Base-by-base conservation (phyloP, 2,329 filamentous ascomycete species). In the Ascomycota sp. region DNA sequence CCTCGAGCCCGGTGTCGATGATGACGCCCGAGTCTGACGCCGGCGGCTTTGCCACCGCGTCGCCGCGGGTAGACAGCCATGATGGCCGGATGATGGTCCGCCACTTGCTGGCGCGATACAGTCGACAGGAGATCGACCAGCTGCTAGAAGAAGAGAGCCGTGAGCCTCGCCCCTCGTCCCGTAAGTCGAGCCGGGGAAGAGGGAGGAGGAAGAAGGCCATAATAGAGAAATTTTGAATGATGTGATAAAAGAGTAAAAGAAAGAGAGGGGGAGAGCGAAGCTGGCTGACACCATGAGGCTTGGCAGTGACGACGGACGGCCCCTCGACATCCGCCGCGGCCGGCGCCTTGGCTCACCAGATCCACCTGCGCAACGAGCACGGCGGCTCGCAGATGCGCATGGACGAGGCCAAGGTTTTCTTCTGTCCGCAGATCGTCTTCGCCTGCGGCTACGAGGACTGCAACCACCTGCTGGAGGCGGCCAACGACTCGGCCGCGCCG, bases 361-460 rank as follows among this genome's bases (percentile, higher is more conserved):
- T 50, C 4, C 59, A 62, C 35, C 42, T 61, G 27, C 61, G 60
- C 37, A 48, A 51, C 19, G 50, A 44, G 5, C 58, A 62, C 31
- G 51, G 53, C 27, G 55, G 55, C 17, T 52, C 51, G 2, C 46
- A 53, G 11, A 53, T 56, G 46, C 47, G 47, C 10, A 44, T 56
- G 15, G 52, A 55, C 32, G 52, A 57, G 23, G 53, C 52, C 38
- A 56, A 52, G 38, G 48, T 57, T 24, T 50, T 48, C 19, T 42
- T 61, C 5, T 61, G 57, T 33, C 53, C 53, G 1, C 59, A 61
- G 36, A 53, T 56, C 3, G 52, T 62, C 15, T 63, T 61, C 35
- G 59, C 57, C 12, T 63, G 59, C 35, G 59, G 59, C 8, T 62
- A 61, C 32, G 50, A 53, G 32, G 51, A 51, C 29, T 62, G 59